These are phyloP conservation scores for Apostasia ramifera DNA, from an alignment of 106 monocot species.

Conservation along the genomic window DNA sequence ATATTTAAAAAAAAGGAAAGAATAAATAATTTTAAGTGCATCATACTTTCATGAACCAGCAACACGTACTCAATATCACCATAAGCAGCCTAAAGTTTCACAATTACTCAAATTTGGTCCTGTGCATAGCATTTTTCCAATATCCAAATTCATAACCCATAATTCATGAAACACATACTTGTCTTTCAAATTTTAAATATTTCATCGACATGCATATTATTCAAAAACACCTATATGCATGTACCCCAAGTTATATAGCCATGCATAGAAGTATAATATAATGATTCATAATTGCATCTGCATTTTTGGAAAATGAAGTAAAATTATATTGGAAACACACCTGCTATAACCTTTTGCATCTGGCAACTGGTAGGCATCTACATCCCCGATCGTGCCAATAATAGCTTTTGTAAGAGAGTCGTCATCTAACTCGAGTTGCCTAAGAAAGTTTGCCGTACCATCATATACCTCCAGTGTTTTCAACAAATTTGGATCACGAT, in stretches of 20 bases:
- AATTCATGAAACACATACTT: too few species aligned
- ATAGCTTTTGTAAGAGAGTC: slow-evolving; percentile 92
- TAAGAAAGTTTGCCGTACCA: slow-evolving; percentile 77
- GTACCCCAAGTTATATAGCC: neutral
- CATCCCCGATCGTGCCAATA: slow-evolving; percentile 95
- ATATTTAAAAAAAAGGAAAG: neutral
- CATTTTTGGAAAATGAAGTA: neutral
- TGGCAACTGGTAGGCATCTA: slow-evolving; percentile 92
- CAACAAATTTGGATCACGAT: slow-evolving; percentile 91
- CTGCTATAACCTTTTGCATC: slow-evolving; percentile 99
- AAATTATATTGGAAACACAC: slow-evolving; percentile 19
- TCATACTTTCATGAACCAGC: neutral
- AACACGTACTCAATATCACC: too few species aligned
- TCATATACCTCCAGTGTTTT: slow-evolving; percentile 95
- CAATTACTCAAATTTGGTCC: too few species aligned
- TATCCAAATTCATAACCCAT: too few species aligned
- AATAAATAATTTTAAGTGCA: neutral
- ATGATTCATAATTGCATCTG: neutral
- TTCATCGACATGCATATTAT: neutral
- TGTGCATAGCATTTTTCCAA: too few species aligned
- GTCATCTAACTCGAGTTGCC: slow-evolving; percentile 76
- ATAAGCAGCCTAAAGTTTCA: too few species aligned
- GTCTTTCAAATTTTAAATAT: too few species aligned
- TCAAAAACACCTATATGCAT: neutral
- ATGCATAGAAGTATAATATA: neutral